Conservation (phyloP, 805 yeast species). For the Priceomyces haplophilus region DNA sequence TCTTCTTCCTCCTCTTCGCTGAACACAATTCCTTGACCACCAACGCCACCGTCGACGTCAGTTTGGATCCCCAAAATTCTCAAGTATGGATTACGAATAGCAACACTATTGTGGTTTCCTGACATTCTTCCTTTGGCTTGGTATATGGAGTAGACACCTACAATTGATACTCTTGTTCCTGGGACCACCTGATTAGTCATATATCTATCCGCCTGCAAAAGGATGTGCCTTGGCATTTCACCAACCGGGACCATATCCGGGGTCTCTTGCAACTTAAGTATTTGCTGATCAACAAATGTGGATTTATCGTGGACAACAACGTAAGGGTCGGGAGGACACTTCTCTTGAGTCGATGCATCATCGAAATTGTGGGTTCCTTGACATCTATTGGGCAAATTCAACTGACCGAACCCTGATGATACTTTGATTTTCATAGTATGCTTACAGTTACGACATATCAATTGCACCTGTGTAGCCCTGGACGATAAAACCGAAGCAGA, state of each 20-base stretch:
- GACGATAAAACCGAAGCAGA: slow-evolving; percentile 86
- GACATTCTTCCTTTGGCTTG: slow-evolving; percentile 61
- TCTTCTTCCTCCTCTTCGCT: slow-evolving; percentile 94
- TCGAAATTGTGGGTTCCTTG: slow-evolving; percentile 43
- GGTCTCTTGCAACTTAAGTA: slow-evolving; percentile 89
- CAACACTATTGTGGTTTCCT: slow-evolving; percentile 56
- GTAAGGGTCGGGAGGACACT: slow-evolving; percentile 91
- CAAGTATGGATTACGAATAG: slow-evolving; percentile 89
- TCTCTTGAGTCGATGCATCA: slow-evolving; percentile 49
- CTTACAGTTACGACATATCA: slow-evolving; percentile 85
- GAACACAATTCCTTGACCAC: slow-evolving; percentile 58
- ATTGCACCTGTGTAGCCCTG: slow-evolving; percentile 76
- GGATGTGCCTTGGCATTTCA: slow-evolving; percentile 93
- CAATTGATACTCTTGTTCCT: slow-evolving; percentile 87
- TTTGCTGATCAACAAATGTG: slow-evolving; percentile 91
- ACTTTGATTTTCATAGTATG: slow-evolving; percentile 68
- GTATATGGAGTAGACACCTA: slow-evolving; percentile 90
- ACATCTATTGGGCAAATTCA: slow-evolving; percentile 67
- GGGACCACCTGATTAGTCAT: slow-evolving; percentile 90
- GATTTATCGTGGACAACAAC: slow-evolving; percentile 92
- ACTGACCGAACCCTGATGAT: slow-evolving; percentile 66
- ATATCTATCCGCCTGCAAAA: slow-evolving; percentile 84
- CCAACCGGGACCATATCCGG: slow-evolving; percentile 99
- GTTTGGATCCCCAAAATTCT: slow-evolving; percentile 83
- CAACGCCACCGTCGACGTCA: slow-evolving; percentile 69